These are phyloP conservation scores for Ophiocordyceps camponoti-floridani DNA, from an alignment of 2,329 filamentous ascomycete species.

Conservation along the genomic window DNA sequence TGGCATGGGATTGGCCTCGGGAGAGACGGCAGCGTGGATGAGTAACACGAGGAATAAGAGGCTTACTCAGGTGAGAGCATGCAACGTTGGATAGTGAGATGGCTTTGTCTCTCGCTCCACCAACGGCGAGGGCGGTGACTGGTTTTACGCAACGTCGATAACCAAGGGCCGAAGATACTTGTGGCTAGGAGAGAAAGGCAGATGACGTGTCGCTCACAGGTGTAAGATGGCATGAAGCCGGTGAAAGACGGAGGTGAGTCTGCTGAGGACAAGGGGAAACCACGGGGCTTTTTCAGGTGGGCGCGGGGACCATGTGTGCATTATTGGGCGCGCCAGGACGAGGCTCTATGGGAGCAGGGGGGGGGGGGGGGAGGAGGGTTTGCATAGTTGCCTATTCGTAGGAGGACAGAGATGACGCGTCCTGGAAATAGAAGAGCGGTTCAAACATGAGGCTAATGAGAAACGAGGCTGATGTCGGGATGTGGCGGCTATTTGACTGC, in stretches of 20 bases:
- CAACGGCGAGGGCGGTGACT: not conserved
- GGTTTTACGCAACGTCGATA: not conserved
- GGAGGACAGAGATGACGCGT: not conserved
- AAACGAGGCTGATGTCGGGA: no score
- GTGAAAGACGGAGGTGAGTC: not conserved
- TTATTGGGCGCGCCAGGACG: not conserved
- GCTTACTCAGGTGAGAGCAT: not conserved
- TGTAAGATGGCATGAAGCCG: not conserved
- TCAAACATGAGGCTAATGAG: no score
- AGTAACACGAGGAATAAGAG: not conserved
- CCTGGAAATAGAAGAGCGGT: not conserved
- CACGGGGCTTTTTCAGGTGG: not conserved
- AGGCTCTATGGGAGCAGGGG: not conserved
- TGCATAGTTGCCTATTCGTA: not conserved
- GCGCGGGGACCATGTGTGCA: not conserved
- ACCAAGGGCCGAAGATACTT: no score
- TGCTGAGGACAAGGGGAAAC: not conserved
- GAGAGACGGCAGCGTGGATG: no score
- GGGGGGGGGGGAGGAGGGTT: not conserved
- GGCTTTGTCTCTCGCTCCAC: not conserved
- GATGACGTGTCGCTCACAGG: not conserved
- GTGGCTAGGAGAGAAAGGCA: not conserved
- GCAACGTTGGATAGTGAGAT: not conserved
- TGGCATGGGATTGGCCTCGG: not conserved
- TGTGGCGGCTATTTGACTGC: no score